Evolutionary conservation across 2,329 filamentous ascomycete genomes (phyloP), one percentile per base, ranked within the genome.

Genomic region (Blumeriella jaapii): DNA sequence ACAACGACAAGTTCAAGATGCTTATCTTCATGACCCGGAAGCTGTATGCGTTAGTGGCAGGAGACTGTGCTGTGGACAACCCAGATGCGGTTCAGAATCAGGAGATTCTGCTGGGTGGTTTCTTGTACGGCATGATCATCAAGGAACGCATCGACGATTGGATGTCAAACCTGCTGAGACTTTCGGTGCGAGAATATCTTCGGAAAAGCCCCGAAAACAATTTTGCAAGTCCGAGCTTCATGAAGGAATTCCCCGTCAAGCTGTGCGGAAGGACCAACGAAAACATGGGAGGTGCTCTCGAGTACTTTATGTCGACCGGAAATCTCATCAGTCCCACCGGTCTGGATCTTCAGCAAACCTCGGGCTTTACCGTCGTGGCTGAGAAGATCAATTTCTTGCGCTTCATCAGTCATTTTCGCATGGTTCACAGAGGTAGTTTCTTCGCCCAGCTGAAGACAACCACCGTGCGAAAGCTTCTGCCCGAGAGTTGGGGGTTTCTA

Each of bases 331-430:
- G 84, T 65, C 78, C 84, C 10, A 93, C 84, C 18, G 91, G 91
- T 46, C 69, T 98, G 25, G 91, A 98, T 68, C 61, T 95, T 53
- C 91, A 96, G 56, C 91, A 98, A 60, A 79, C 81, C 0, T 91
- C 89, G 9, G 91, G 91, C 44, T 98, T 93, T 59, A 93, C 85
- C 0, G 86, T 98, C 32, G 87, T 96, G 33, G 91, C 91, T 2
- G 91, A 98, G 58, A 96, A 96, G 69, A 89, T 98, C 57, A 98
- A 98, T 64, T 98, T 96, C 58, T 76, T 93, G 54, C 84, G 91
- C 52, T 98, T 96, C 64, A 93, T 98, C 63, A 91, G 84, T 59
- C 91, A 98, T 60, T 98, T 98, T 71, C 82, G 91, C 48, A 95
- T 95, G 86, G 85, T 98, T 39, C 91, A 98, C 64, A 78, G 91